A percentile compares a stretch with the other conserved stretches of the same genome.
Evolutionary conservation across 345 rosid species (phyloP).

Genomic region (Geranium rotundifolium): DNA sequence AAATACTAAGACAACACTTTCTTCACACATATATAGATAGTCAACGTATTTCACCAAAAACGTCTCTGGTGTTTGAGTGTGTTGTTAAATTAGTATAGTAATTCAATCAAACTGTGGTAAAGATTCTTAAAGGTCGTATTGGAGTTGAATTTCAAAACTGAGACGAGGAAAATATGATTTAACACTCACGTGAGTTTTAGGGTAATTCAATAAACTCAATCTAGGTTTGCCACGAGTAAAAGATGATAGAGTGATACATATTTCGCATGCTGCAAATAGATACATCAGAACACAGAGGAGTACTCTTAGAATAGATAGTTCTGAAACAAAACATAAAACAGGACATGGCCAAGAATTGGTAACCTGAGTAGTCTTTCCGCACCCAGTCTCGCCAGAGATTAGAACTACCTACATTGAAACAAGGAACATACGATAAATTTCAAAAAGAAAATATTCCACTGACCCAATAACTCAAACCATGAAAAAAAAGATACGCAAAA

Average conservation of each 20-base stretch:
- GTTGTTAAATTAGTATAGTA: too few species aligned
- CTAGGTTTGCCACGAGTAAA: not conserved
- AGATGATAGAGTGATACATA: too few species aligned
- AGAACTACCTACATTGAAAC: slow-evolving; percentile 45
- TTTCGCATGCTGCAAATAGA: not conserved
- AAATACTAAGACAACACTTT: not conserved
- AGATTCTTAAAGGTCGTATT: not conserved
- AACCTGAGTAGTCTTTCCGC: slow-evolving; percentile 90
- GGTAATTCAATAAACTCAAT: not conserved
- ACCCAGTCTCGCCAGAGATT: slow-evolving; percentile 78
- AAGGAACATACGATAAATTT: slow-evolving; percentile 9
- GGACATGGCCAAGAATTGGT: slow-evolving; percentile 12
- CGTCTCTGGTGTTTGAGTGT: too few species aligned
- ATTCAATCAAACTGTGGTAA: not conserved
- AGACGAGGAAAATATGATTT: not conserved
- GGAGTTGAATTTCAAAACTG: not conserved
- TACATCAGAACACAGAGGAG: not conserved
- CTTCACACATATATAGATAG: too few species aligned
- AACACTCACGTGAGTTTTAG: not conserved
- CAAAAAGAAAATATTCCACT: not conserved
- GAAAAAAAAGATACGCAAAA: not conserved
- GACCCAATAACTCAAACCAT: slow-evolving; percentile 4
- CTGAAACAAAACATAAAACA: not conserved
- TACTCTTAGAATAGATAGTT: too few species aligned
- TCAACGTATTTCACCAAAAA: too few species aligned